phyloP scores from a whole-genome alignment of 805 yeast species.

The Wickerhamomyces mucosus region DNA sequence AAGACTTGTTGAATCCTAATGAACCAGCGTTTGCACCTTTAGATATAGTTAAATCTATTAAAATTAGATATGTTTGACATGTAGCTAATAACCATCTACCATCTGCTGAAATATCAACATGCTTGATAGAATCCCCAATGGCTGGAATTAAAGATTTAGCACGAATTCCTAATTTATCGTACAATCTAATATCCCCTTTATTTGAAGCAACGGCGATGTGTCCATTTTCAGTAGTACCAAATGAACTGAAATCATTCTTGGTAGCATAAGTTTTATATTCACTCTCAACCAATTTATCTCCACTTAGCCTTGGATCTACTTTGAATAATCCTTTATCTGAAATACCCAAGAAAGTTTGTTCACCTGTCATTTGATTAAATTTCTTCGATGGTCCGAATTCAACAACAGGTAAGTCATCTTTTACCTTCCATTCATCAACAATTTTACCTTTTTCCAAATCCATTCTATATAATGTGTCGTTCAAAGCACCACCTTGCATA shows the following conservation, averaged over 20 bases:
- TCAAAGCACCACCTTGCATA: conserved; percentile 43
- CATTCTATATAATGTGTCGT: conserved; percentile 52
- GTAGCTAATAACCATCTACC: conserved; percentile 82
- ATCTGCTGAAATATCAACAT: conserved; percentile 64
- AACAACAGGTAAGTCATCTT: conserved; percentile 36
- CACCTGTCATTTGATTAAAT: conserved; percentile 64
- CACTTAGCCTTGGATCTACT: conserved; percentile 68
- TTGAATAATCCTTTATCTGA: conserved; percentile 58
- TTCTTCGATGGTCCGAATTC: conserved; percentile 64
- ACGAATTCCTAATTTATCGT: conserved; percentile 59
- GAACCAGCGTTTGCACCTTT: conserved; percentile 50
- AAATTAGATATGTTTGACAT: conserved; percentile 58
- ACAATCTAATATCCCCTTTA: conserved; percentile 69
- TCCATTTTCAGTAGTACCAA: conserved; percentile 63
- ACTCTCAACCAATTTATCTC: conserved; percentile 49
- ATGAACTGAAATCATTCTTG: conserved; percentile 16
- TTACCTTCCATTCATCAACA: conserved; percentile 78
- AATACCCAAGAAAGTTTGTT: conserved; percentile 66
- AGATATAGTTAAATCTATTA: conserved; percentile 58
- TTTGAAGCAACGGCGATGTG: conserved; percentile 66
- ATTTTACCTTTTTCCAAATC: conserved; percentile 73
- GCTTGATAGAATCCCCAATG: conserved; percentile 63
- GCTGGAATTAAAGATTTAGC: conserved; percentile 81
- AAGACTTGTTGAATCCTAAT: conserved; percentile 56
- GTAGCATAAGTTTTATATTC: conserved; percentile 46